Evolutionary conservation across 1,284 basidiomycete genomes (phyloP).

Genomic region (Salmacisia buchloeana): DNA sequence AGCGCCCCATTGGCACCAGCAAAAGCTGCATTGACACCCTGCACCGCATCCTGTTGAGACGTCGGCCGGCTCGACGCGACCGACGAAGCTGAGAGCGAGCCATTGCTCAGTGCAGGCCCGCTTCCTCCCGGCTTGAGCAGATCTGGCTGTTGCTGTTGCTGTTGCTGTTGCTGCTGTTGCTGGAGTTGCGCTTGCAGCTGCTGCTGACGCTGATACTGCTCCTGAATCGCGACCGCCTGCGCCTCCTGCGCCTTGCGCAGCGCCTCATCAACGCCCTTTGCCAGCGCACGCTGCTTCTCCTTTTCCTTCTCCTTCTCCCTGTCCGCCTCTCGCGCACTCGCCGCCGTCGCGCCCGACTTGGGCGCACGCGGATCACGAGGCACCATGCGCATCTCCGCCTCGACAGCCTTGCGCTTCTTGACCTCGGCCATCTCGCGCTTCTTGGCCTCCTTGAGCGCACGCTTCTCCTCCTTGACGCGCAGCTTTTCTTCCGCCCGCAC

Average conservation of each 20-base stretch:
- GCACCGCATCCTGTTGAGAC: no score
- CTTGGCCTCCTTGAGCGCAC: neutral
- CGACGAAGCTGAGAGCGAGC: no score
- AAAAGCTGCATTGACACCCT: no score
- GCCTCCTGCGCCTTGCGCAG: neutral
- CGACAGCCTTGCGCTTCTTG: neutral
- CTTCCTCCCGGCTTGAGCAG: no score
- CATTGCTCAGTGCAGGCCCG: no score
- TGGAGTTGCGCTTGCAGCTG: neutral
- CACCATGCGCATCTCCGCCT: neutral
- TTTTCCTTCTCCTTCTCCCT: neutral
- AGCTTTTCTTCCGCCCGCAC: neutral
- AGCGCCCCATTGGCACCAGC: no score
- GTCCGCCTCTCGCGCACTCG: neutral
- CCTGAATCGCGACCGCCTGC: neutral
- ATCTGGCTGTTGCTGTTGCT: neutral
- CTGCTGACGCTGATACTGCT: slow-evolving; percentile 1
- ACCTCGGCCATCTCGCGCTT: neutral
- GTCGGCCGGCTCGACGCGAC: no score
- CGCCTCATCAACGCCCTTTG: neutral
- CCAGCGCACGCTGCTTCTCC: slow-evolving; percentile 1
- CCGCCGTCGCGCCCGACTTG: neutral
- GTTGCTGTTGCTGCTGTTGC: neutral
- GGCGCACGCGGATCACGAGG: neutral
- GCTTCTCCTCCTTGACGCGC: neutral